phyloP scores from a whole-genome alignment of 768 basidiomycete genomes.

The Dendrothele bispora region DNA sequence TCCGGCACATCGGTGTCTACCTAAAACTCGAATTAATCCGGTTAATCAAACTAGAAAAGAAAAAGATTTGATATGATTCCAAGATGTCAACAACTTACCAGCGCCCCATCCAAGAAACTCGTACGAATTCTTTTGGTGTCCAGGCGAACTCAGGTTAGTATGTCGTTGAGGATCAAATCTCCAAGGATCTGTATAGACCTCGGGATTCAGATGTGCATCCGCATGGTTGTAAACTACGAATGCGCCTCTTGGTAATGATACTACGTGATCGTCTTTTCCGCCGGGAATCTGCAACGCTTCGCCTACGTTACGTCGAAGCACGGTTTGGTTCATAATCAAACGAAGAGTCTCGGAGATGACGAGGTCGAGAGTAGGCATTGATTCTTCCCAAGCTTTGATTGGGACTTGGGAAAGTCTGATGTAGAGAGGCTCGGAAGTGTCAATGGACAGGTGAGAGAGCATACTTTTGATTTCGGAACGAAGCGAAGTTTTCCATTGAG shows the following conservation, averaged over 20 bases:
- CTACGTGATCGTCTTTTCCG: too few relatives aligned
- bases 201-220: slow-evolving; percentile 2
- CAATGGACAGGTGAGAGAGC: slow-evolving; percentile 22
- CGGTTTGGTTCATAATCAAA: slow-evolving; percentile 24
- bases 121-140: too few relatives aligned
- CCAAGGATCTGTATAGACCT: slow-evolving; percentile 2
- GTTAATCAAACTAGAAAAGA: too few relatives aligned
- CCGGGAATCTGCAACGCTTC: slow-evolving; percentile 28
- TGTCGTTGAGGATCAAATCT: slow-evolving; percentile 3
- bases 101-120: slow-evolving; percentile 7
- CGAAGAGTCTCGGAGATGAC: slow-evolving; percentile 41
- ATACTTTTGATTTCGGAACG: slow-evolving; percentile 28
- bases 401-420: slow-evolving; percentile 34
- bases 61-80: too few relatives aligned
- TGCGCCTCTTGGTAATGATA: slow-evolving; percentile 3
- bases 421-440: slow-evolving; percentile 29
- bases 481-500: slow-evolving; percentile 33
- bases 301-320: slow-evolving; percentile 34
- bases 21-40: background rate
- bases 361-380: slow-evolving; percentile 36
- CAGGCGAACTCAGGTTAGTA: background rate
- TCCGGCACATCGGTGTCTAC: slow-evolving; percentile 4
- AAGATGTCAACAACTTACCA: too few relatives aligned
- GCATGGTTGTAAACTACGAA: slow-evolving; percentile 3
- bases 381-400: slow-evolving; percentile 37